phyloP scores from a whole-genome alignment of 2,329 filamentous ascomycete genomes.

The Pseudocercospora pini-densiflorae region DNA sequence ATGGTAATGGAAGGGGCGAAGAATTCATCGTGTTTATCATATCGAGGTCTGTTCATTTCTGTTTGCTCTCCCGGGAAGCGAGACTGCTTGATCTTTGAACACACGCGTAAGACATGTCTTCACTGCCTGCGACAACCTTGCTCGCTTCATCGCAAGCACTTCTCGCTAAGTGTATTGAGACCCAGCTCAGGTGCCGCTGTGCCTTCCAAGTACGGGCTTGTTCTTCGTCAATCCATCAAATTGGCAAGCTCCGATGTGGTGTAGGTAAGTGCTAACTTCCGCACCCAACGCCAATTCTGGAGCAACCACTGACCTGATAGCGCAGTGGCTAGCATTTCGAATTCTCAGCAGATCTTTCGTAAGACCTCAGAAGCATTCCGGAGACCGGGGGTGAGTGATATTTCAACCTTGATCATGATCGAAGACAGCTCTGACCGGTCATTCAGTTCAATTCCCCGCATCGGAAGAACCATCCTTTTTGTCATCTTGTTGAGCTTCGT shows the following conservation, averaged over 20 bases:
- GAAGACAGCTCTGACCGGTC: background rate
- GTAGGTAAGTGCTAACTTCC: background rate
- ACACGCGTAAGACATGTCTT: background rate
- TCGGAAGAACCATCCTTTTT: constrained; percentile 4
- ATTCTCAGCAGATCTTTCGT: background rate
- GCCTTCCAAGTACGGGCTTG: background rate
- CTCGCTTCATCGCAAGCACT: background rate
- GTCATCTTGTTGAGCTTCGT: background rate
- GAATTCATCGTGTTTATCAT: too few relatives aligned
- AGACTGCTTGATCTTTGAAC: background rate
- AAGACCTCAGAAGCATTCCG: background rate
- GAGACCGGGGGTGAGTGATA: constrained; percentile 8
- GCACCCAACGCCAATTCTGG: background rate
- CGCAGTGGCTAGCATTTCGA: constrained; percentile 11
- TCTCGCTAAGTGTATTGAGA: background rate
- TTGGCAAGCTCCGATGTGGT: constrained; percentile 4
- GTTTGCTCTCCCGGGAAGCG: background rate
- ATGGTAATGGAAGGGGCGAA: too few relatives aligned
- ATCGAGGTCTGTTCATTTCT: too few relatives aligned
- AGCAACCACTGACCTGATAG: background rate
- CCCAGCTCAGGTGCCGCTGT: background rate
- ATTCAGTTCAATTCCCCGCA: constrained; percentile 9
- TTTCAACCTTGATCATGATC: background rate
- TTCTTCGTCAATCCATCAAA: background rate
- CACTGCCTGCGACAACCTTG: background rate